Base-by-base conservation (phyloP, 768 basidiomycete genomes). In the Agaricus bisporus region DNA sequence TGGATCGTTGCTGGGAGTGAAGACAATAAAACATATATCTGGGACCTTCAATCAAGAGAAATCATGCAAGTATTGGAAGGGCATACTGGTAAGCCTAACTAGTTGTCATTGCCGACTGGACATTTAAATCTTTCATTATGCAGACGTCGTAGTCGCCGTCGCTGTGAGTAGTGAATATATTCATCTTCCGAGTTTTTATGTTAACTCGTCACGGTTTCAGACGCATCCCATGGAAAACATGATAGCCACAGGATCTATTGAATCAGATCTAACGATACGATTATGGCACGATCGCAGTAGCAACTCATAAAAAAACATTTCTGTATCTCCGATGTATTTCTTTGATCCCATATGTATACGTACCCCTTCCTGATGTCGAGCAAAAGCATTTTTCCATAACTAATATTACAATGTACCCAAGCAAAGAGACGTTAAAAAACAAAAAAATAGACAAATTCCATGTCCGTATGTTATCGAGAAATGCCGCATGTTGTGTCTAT, bases 1-100 rank as follows among this genome's bases (percentile, higher is more conserved):
- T 95, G 90, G 89, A 89, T 98, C 59, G 81, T 97, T 1, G 82
- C 89, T 0, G 95, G 95, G 0, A 88, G 85, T 62, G 95, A 98
- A 67, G 94, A 95, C 67, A 76, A 87, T 63, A 94, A 89, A 64
- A 80, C 88, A 20, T 88, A 92, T 56, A 78, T 97, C 8, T 95
- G 93, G 91, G 93, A 98, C 65, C 64, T 98, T 28, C 91, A 94
- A 63, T 88, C 83, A 6, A 76, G 90, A n/a, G 82, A 90, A 63
- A 76, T 94, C 44, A 86, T 92, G 22, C 92, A 95, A 63, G 73
- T 83, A 4, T 73, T 88, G 47, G 82, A 89, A 59, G 86, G 85
- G 4, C 92, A 94, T 67, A 75, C 73, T 32, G 89, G 86, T 85
- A 49, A 44, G 73, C 57, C 39, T n/a, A 39, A 26, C 49, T 32